A percentile compares a stretch with the other conserved stretches of the same genome.
Conservation (phyloP, 768 basidiomycete species). For the Psilocybe tampanensis region DNA sequence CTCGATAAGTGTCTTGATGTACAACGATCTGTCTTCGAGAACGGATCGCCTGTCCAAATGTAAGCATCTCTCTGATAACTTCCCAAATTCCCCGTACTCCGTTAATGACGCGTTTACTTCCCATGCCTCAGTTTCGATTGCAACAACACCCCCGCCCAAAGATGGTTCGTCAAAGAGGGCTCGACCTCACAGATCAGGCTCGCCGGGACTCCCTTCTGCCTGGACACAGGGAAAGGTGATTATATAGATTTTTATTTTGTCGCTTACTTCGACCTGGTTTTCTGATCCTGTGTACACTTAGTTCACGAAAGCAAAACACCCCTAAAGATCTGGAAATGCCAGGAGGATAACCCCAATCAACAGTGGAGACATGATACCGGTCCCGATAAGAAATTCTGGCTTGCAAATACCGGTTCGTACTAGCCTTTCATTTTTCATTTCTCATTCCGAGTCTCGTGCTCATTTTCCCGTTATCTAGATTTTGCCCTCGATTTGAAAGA, state of each 20-base stretch:
- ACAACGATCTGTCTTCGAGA: constrained; percentile 28
- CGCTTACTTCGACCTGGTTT: background rate
- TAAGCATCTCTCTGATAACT: constrained; percentile 16
- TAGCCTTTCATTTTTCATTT: too few species aligned
- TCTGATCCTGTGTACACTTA: background rate
- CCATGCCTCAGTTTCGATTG: constrained; percentile 22
- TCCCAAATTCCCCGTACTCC: background rate
- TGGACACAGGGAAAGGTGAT: constrained; percentile 25
- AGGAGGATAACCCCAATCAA: background rate
- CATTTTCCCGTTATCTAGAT: constrained; percentile 9
- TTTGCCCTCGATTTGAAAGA: constrained; percentile 32
- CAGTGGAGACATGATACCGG: constrained; percentile 13
- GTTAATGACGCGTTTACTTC: background rate
- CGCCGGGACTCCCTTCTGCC: constrained; percentile 23
- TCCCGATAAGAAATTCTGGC: constrained; percentile 23
- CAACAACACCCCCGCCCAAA: constrained; percentile 24
- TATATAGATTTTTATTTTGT: background rate
- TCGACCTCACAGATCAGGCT: constrained; percentile 15
- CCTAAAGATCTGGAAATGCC: constrained; percentile 8
- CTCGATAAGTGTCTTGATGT: constrained; percentile 35
- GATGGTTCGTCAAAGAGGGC: constrained; percentile 21
- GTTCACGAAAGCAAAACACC: background rate
- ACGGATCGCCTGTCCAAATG: constrained; percentile 39
- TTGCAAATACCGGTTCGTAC: constrained; percentile 20
- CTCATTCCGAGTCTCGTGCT: too few species aligned